Conservation (phyloP, 352 stramenopile species). For the Phytophthora fragariaefolia region DNA sequence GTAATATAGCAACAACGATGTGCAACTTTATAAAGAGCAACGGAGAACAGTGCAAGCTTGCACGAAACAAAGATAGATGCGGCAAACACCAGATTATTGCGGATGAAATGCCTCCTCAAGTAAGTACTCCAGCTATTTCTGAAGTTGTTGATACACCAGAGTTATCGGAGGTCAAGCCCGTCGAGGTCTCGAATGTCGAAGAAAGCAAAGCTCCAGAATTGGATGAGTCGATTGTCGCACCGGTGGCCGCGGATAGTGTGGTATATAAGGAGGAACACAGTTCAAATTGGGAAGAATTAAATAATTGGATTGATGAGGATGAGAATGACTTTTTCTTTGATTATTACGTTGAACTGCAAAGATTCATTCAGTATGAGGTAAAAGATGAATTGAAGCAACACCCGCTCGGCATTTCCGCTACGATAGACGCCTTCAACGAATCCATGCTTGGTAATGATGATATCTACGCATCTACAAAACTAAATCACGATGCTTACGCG, state of each 20-base stretch:
- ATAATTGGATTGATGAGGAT: neutral
- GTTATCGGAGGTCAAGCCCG: neutral
- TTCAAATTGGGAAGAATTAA: neutral
- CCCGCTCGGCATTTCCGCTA: too few relatives aligned
- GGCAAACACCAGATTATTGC: neutral
- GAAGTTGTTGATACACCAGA: neutral
- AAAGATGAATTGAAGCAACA: too few relatives aligned
- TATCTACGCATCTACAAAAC: too few relatives aligned
- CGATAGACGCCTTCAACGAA: too few relatives aligned
- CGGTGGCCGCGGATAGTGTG: neutral
- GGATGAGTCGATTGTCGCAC: neutral
- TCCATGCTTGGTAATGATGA: too few relatives aligned
- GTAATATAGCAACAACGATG: too few relatives aligned
- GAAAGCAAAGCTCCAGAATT: neutral
- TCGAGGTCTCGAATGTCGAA: neutral
- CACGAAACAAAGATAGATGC: neutral
- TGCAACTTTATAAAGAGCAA: neutral
- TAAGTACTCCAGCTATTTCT: neutral
- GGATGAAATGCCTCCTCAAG: neutral
- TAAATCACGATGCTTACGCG: too few relatives aligned
- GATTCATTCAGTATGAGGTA: neutral
- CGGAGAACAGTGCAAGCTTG: neutral
- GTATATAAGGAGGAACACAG: neutral
- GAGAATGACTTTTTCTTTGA: neutral
- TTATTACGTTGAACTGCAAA: neutral